These are phyloP conservation scores for Phytophthora crassamura DNA, from an alignment of 352 stramenopile species.

Conservation along the genomic window DNA sequence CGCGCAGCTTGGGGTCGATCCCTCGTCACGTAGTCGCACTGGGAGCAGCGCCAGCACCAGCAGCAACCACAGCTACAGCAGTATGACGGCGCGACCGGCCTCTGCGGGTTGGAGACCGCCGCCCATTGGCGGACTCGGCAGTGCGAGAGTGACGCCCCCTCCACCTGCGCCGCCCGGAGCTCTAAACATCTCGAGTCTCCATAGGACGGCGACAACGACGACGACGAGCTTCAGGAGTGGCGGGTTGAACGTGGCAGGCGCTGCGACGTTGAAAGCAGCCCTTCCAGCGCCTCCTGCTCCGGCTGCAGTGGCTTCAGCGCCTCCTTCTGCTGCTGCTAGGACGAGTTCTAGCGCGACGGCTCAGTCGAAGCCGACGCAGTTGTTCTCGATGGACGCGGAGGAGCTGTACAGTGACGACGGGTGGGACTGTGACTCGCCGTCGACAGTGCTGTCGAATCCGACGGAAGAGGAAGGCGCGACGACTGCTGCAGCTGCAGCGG, in stretches of 20 bases:
- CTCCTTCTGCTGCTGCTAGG: constrained; percentile 1
- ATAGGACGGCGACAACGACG: constrained; percentile 14
- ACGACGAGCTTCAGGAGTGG: constrained; percentile 7
- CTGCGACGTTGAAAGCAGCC: neutral
- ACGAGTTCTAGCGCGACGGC: neutral
- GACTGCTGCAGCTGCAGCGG: constrained; percentile 1
- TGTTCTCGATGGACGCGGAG: constrained; percentile 81
- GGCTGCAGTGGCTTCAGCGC: constrained; percentile 3
- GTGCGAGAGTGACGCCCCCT: constrained; percentile 12
- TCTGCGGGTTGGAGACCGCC: constrained; percentile 31
- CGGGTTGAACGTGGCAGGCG: neutral
- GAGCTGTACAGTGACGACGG: constrained; percentile 76
- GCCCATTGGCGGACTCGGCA: constrained; percentile 33
- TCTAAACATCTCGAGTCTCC: constrained; percentile 13
- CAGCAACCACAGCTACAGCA: constrained; percentile 48
- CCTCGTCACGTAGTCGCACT: constrained; percentile 20
- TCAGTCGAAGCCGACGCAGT: constrained; percentile 41
- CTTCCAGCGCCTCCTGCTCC: neutral
- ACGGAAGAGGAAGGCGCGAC: constrained; percentile 28
- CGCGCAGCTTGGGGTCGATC: constrained; percentile 55
- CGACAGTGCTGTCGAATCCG: constrained; percentile 63
- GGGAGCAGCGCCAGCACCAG: constrained; percentile 32
- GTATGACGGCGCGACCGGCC: constrained; percentile 26
- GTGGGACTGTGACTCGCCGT: constrained; percentile 78
- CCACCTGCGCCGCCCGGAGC: constrained; percentile 12